Evolutionary conservation across 208 protist genomes (phyloP), one percentile per base, ranked within the genome.

Genomic region (Willaertia magna): DNA sequence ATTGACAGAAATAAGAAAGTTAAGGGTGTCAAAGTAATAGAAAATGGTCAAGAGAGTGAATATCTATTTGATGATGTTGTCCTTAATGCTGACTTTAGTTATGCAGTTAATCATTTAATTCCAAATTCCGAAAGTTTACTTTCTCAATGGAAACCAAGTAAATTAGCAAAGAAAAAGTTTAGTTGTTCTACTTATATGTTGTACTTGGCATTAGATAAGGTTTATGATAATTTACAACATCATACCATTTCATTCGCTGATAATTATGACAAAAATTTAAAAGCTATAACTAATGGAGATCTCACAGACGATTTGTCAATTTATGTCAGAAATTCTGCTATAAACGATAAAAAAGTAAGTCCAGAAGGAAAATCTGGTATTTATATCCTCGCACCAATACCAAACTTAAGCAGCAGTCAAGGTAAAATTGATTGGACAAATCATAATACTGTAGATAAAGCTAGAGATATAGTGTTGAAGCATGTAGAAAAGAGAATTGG

Each of bases 171-270:
- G 74, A 79, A 34, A 26, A 79, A 79, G n/a, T 79, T 48, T 26
- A 47, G 39, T n/a, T 79, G 74, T 34, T 49, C 42, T 3, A 79
- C 74, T 2, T 79, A 47, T 14, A 79, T 79, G 74, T n/a, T 79
- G 34, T 79, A 79, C 42, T 14, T 79, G 20, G 42, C 34, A n/a
- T 48, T 79, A 11, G n/a, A 79, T 14, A 79, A 79, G 74, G 30
- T 47, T 47, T 79, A 79, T 79, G 39, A n/a, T 47, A 39, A 79
- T 22, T n/a, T 79, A 26, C 42, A 79, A 79, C 74, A 79, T 48
- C 34, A 79, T 48, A 79, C 42, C 16, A 79, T 79, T 48, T 79
- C 74, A 22, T 79, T 79, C n/a, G 74, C 74, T 11, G 74, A 79
- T 47, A 39, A 79, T 48, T 79, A 79, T 48, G 30, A 42, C 16